These are phyloP conservation scores for Colletotrichum sp. DNA, from an alignment of 2,329 filamentous ascomycete genomes.

Conservation along the genomic window DNA sequence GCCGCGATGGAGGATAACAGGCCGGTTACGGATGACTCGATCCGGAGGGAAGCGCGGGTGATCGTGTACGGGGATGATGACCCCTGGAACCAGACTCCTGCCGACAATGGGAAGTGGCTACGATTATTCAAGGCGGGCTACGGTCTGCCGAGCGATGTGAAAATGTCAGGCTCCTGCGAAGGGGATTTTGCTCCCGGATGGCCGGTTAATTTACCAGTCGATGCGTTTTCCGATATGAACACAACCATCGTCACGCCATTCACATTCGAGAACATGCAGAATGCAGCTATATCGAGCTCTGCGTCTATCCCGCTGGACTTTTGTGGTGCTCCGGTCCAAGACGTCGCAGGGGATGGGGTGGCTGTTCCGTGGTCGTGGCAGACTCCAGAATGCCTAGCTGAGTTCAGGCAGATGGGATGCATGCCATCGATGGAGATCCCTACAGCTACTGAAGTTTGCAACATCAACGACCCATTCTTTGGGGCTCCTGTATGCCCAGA, in stretches of 20 bases:
- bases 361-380: neutral
- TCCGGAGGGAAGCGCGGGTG: neutral
- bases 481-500: neutral
- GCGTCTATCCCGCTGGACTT: neutral
- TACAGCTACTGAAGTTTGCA: neutral
- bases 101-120: neutral
- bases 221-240: neutral
- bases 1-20: neutral
- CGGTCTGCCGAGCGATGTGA: neutral
- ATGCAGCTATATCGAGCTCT: neutral
- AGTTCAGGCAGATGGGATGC: neutral
- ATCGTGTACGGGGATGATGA: neutral
- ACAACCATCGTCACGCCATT: rapidly evolving
- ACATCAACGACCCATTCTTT: neutral
- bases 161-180: neutral
- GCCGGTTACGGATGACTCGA: neutral
- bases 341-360: neutral
- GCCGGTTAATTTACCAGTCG: rapidly evolving
- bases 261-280: neutral
- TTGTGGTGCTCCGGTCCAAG: neutral
- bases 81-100: neutral
- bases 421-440: neutral
- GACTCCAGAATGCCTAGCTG: neutral
- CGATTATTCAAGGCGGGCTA: neutral
- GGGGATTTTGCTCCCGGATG: neutral